Evolutionary conservation across 768 basidiomycete genomes (phyloP).

Genomic region (Lentinula boryana): DNA sequence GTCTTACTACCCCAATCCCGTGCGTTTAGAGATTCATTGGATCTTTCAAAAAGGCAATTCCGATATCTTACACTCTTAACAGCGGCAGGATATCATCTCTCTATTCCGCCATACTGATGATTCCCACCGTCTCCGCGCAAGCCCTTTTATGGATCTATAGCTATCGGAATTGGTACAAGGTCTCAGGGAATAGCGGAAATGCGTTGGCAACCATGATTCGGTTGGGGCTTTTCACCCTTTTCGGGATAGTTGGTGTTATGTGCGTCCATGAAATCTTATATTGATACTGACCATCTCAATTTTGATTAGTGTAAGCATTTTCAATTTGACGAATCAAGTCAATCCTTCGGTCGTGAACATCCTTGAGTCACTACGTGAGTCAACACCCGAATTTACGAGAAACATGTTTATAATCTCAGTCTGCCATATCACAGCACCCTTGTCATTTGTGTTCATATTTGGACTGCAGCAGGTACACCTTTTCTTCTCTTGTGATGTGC

Average conservation of each 20-base stretch:
- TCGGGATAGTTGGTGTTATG: conserved; percentile 6
- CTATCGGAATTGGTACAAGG: conserved; percentile 2
- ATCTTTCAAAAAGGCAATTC: neutral
- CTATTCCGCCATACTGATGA: conserved; percentile 4
- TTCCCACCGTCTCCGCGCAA: conserved; percentile 2
- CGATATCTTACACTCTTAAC: neutral
- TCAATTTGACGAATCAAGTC: neutral
- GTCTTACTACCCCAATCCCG: neutral
- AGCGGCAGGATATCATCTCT: neutral
- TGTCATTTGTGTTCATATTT: conserved; percentile 10
- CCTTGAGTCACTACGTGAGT: conserved; percentile 6
- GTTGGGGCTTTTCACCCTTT: conserved; percentile 3
- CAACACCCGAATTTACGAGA: neutral
- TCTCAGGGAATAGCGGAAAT: neutral
- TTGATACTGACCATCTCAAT: neutral
- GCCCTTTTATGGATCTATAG: neutral
- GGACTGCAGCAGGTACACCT: conserved; percentile 7
- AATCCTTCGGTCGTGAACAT: neutral
- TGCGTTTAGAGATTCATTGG: neutral
- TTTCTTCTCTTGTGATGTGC: no score
- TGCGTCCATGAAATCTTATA: neutral
- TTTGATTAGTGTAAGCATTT: neutral
- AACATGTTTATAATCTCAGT: neutral
- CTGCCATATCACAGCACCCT: neutral
- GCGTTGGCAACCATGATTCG: conserved; percentile 4